Percentiles rank a stretch among this genome's conserved stretches.
phyloP scores from a whole-genome alignment of 2,329 filamentous ascomycete genomes.

The Phialocephala subalpina region DNA sequence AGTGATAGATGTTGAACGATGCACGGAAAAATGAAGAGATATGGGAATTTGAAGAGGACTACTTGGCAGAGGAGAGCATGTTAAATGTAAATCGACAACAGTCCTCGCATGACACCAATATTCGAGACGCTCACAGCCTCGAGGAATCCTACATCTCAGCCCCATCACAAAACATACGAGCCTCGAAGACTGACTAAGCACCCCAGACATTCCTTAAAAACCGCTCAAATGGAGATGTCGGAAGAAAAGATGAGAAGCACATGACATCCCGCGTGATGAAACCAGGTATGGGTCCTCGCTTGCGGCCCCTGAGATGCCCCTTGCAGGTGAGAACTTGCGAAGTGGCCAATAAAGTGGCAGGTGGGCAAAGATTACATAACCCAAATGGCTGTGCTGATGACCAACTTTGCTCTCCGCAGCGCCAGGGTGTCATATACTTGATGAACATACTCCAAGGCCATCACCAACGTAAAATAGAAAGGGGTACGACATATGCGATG shows the following conservation, averaged over 20 bases:
- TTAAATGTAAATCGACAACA: background rate
- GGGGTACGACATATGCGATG: too few relatives aligned
- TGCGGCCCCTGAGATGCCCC: background rate
- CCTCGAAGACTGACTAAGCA: background rate
- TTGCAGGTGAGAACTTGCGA: background rate
- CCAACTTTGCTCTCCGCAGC: too few relatives aligned
- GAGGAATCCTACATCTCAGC: background rate
- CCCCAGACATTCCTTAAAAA: background rate
- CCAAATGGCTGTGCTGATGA: too few relatives aligned
- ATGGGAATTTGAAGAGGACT: too few relatives aligned
- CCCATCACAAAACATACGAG: background rate
- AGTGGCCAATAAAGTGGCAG: background rate
- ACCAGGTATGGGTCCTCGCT: background rate
- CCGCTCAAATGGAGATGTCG: background rate
- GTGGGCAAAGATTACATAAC: too few relatives aligned
- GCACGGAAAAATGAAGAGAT: too few relatives aligned
- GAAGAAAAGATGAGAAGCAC: conserved; percentile 1
- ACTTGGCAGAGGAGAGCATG: background rate
- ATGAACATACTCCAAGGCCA: too few relatives aligned
- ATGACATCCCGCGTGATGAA: background rate
- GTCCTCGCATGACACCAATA: conserved; percentile 8
- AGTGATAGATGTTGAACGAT: background rate
- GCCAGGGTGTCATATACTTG: too few relatives aligned
- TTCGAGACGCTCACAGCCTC: conserved; percentile 6
- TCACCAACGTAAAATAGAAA: too few relatives aligned